Conservation (phyloP, 495 filamentous ascomycete genomes). For the Tuber indicum region DNA sequence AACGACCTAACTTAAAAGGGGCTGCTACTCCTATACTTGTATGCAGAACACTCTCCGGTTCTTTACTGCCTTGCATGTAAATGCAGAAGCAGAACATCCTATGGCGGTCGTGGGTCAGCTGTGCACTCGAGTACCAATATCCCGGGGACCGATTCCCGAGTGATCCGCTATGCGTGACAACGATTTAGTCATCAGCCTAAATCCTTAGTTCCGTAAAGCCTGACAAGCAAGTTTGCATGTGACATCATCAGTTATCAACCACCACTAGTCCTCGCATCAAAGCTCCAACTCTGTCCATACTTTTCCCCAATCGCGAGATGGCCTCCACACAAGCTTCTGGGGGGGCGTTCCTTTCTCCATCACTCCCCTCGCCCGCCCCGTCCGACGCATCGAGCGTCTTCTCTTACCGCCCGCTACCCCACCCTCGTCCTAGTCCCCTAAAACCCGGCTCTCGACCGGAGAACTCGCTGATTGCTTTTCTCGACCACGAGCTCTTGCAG, state of each 20-base stretch:
- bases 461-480: slow-evolving; percentile 36
- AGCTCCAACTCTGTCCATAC: not conserved
- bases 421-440: slow-evolving; percentile 31
- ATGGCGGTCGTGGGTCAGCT: not conserved
- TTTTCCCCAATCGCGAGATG: slow-evolving; percentile 5
- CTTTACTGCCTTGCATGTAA: not conserved
- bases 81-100: not conserved
- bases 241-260: not conserved
- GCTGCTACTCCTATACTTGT: not conserved
- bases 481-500: slow-evolving; percentile 34
- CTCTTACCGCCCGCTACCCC: slow-evolving; percentile 25
- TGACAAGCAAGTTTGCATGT: not conserved
- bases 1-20: not conserved
- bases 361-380: slow-evolving; percentile 11
- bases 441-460: slow-evolving; percentile 32
- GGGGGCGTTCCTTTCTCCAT: not conserved
- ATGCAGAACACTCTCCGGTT: not conserved
- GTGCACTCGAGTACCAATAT: not conserved
- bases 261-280: not conserved
- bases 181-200: not conserved
- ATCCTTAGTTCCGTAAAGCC: not conserved
- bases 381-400: slow-evolving; percentile 14
- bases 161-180: not conserved
- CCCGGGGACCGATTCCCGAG: not conserved
- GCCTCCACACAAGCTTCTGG: slow-evolving; percentile 4